Percentiles rank a stretch among this genome's conserved stretches.
These are phyloP conservation scores for Haberlea rhodopensis DNA, from an alignment of 257 asterid species.

Conservation along the genomic window DNA sequence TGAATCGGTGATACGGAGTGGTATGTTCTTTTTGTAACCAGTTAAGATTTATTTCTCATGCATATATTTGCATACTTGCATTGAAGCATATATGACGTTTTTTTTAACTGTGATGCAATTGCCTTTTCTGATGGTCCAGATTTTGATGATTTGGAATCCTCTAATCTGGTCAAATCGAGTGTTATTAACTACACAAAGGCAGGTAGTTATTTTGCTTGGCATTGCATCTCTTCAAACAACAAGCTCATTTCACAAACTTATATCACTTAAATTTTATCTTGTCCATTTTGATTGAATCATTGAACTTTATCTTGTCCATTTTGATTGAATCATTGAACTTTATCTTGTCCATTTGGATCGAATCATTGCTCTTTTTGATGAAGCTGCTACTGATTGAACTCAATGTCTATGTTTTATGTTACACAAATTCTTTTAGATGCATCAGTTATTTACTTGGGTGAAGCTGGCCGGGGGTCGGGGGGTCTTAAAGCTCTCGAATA, in stretches of 20 bases:
- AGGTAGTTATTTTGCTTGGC: constrained; percentile 66
- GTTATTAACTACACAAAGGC: constrained; percentile 90
- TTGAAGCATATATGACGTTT: not conserved
- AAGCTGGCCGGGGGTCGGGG: too few relatives aligned
- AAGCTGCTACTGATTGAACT: not conserved
- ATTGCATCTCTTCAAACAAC: constrained; percentile 24
- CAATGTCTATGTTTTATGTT: constrained; percentile 4
- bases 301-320: too few relatives aligned
- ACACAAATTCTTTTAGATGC: not conserved
- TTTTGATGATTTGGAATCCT: constrained; percentile 71
- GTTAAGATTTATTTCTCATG: not conserved
- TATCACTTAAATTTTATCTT: constrained; percentile 14
- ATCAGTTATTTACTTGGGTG: constrained; percentile 1
- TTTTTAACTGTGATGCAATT: constrained; percentile 3
- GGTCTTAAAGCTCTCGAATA: too few relatives aligned
- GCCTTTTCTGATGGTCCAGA: constrained; percentile 41
- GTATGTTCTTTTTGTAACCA: constrained; percentile 34
- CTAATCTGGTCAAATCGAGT: constrained; percentile 55
- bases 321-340: too few relatives aligned
- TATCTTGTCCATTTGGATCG: constrained; percentile 8
- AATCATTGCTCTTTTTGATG: not conserved
- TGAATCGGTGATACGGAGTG: constrained; percentile 82
- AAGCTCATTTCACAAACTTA: constrained; percentile 8
- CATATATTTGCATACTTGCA: not conserved
- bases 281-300: not conserved